Conservation (phyloP, 495 filamentous ascomycete genomes). For the Tuber magnatum region DNA sequence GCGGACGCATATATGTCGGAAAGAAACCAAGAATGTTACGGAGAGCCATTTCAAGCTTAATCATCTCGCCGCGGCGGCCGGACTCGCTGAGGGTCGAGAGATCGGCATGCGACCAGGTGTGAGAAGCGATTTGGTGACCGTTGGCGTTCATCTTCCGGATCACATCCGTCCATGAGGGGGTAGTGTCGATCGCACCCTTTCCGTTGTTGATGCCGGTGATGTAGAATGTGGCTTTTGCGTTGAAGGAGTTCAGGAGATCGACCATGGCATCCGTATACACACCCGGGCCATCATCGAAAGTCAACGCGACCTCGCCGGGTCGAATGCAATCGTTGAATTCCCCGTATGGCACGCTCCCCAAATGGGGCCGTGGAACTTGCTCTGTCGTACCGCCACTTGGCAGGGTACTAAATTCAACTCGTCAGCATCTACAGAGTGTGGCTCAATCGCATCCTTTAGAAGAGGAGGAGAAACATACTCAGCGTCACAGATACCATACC, state of each 20-base stretch:
- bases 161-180: slow-evolving; percentile 51
- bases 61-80: slow-evolving; percentile 59
- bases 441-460: not conserved
- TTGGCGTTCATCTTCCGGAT: slow-evolving; percentile 61
- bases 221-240: slow-evolving; percentile 71
- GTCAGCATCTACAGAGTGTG: not conserved
- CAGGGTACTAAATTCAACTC: slow-evolving; percentile 31
- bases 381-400: slow-evolving; percentile 58
- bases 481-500: slow-evolving; percentile 64
- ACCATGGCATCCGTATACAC: slow-evolving; percentile 62
- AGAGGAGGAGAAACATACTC: slow-evolving; percentile 44
- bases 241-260: slow-evolving; percentile 57
- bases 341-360: slow-evolving; percentile 55
- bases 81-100: slow-evolving; percentile 52
- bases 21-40: slow-evolving; percentile 72
- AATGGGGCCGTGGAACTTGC: slow-evolving; percentile 51
- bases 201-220: slow-evolving; percentile 67
- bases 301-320: slow-evolving; percentile 61
- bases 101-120: slow-evolving; percentile 79
- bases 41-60: slow-evolving; percentile 70
- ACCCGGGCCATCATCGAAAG: slow-evolving; percentile 72
- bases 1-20: slow-evolving; percentile 80
- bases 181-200: slow-evolving; percentile 64
- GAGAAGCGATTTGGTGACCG: slow-evolving; percentile 78
- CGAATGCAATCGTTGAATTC: slow-evolving; percentile 61